Conservation (phyloP, 2,329 filamentous ascomycete species). For the Sphaerulina vaccinii region DNA sequence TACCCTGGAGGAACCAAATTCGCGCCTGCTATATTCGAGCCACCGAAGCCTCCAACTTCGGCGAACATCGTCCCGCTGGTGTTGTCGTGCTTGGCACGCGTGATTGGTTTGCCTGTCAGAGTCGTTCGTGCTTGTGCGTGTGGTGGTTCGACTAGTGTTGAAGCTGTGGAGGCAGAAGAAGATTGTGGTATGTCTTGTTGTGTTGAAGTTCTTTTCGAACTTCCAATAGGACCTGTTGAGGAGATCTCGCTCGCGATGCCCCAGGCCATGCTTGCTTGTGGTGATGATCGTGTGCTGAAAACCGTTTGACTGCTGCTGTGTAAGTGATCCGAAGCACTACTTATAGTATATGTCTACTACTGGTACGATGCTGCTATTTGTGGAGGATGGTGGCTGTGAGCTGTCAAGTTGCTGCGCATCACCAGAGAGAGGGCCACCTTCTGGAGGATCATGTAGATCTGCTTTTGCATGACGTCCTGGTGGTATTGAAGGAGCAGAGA, state of each 20-base stretch:
- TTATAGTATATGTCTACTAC: too few species aligned
- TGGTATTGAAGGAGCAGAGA: too few species aligned
- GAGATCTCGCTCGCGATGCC: neutral
- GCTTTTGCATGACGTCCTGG: too few species aligned
- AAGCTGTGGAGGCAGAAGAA: neutral
- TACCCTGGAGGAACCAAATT: constrained; percentile 25
- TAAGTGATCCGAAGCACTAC: too few species aligned
- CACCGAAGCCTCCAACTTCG: constrained; percentile 6
- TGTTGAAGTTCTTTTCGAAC: neutral
- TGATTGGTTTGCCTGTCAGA: constrained; percentile 17
- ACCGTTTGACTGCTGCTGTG: too few species aligned
- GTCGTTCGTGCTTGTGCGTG: neutral
- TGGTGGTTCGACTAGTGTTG: neutral
- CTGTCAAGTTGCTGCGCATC: too few species aligned
- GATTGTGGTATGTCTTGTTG: neutral
- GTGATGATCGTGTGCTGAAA: too few species aligned
- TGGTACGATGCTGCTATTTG: too few species aligned
- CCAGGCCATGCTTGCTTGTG: neutral
- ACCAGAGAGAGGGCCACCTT: too few species aligned
- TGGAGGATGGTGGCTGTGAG: too few species aligned
- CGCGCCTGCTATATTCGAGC: constrained; percentile 12
- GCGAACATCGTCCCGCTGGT: constrained; percentile 12
- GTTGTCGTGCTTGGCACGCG: constrained; percentile 17
- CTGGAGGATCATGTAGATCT: too few species aligned
- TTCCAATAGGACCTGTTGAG: neutral